Base-by-base conservation (phyloP, 2,329 filamentous ascomycete species). In the Setomelanomma holmii region DNA sequence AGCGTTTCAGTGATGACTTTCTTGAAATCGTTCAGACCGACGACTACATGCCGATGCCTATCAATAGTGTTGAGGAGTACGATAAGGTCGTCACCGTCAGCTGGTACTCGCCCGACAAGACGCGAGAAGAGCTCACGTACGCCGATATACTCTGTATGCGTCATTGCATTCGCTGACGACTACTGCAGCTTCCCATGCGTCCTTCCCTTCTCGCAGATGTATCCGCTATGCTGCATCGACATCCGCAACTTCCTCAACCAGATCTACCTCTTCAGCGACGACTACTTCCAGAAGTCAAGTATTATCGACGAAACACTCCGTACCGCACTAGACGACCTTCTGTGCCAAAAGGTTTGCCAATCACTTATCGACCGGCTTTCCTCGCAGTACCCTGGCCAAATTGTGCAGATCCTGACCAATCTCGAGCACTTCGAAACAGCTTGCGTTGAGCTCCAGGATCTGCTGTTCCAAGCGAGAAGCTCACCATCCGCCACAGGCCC, bases 21-120 rank as follows among this genome's bases (percentile, higher is more conserved):
- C 89, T 96, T 72, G 93, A 98, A 78, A 88, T 89, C 62, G 85
- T 89, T 20, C 82, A 90, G n/a, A 97, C 91, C 1, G 95, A 99
- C 72, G 95, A 99, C 75, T 99, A 99, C 76, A 99, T 99, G 93
- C 96, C 95, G 2, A 98, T 99, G 95, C 90, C 91, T 1, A 96
- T 98, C 72, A 91, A 92, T 66, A 92, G 89, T 17, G 77, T 83
- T 14, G 93, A 96, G 65, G 93, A 98, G 68, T 98, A 96, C 70
- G 91, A 96, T 66, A 96, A 97, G 68, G 93, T 99, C 30, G 86
- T 97, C 59, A 95, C 92, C 56, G 92, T 98, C 54, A 96, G 90
- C 77, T 99, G 93, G 93, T 98, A 96, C 73, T 88, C 85, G 1
- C 93, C 93, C 38, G 91, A 96, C 24, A 91, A 90, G 64, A 79